A percentile compares a stretch with the other conserved stretches of the same genome.
These are phyloP conservation scores for Nigrospora osmanthi DNA, from an alignment of 2,329 filamentous ascomycete genomes.

Conservation along the genomic window DNA sequence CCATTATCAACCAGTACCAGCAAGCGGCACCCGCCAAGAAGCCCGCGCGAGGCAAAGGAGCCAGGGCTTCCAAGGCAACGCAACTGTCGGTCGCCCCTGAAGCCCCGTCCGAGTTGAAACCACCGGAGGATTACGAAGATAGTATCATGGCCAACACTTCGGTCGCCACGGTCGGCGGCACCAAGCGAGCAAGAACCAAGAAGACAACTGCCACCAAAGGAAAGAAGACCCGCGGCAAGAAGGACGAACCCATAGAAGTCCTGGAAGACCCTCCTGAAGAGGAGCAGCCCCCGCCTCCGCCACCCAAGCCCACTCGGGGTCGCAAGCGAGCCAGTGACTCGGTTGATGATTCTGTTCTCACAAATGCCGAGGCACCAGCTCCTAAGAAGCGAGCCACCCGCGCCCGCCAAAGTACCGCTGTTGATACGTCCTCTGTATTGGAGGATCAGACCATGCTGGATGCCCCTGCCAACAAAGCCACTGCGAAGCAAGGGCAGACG, in stretches of 20 bases:
- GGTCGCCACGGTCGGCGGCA: slow-evolving; percentile 47
- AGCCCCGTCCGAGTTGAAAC: slow-evolving; percentile 36
- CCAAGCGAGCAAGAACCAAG: slow-evolving; percentile 42
- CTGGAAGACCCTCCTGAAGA: slow-evolving; percentile 27
- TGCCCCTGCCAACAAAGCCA: slow-evolving; percentile 21
- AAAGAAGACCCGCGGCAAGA: slow-evolving; percentile 41
- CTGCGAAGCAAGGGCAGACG: slow-evolving; percentile 37
- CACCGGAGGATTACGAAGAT: slow-evolving; percentile 44
- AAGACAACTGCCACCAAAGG: slow-evolving; percentile 43
- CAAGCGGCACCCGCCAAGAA: slow-evolving; percentile 41
- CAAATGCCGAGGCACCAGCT: slow-evolving; percentile 37
- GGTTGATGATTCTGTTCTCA: slow-evolving; percentile 39
- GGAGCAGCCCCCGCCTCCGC: slow-evolving; percentile 19
- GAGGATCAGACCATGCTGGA: slow-evolving; percentile 28
- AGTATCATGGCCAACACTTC: slow-evolving; percentile 53
- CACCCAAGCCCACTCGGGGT: slow-evolving; percentile 37
- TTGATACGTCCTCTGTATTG: slow-evolving; percentile 29
- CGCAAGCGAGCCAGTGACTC: slow-evolving; percentile 59
- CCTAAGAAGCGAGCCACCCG: slow-evolving; percentile 52
- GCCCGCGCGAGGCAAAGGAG: slow-evolving; percentile 43
- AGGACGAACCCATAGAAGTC: slow-evolving; percentile 44
- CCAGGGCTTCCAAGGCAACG: slow-evolving; percentile 59
- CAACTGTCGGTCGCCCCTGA: slow-evolving; percentile 55
- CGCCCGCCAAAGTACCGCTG: slow-evolving; percentile 37
- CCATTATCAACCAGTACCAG: slow-evolving; percentile 51